Percentiles rank a stretch among this genome's conserved stretches.
These are phyloP conservation scores for Boechera divaricarpa DNA, from an alignment of 345 rosid genomes.

Conservation along the genomic window DNA sequence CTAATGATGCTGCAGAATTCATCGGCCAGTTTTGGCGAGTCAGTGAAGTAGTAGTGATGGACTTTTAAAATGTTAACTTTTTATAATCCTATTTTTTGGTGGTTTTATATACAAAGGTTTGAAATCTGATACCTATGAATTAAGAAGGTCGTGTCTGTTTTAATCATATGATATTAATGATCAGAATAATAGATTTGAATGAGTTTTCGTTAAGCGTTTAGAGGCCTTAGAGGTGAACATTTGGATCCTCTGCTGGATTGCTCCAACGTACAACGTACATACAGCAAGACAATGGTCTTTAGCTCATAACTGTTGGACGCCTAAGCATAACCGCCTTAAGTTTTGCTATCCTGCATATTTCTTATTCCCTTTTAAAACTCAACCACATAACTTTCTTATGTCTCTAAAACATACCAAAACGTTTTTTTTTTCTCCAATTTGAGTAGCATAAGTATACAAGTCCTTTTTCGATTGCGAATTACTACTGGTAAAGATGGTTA, in stretches of 20 bases:
- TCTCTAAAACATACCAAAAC: not conserved
- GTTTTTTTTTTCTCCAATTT: not conserved
- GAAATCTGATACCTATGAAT: not conserved
- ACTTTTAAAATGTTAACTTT: not conserved
- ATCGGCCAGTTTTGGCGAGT: slow-evolving; percentile 12
- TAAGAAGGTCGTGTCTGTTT: slow-evolving; percentile 10
- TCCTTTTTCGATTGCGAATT: not conserved
- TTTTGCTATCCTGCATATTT: slow-evolving; percentile 2
- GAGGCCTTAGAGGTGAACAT: too few relatives aligned
- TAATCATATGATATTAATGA: not conserved
- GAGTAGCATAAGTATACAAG: not conserved
- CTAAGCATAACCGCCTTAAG: not conserved
- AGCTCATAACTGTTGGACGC: not conserved
- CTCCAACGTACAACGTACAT: not conserved
- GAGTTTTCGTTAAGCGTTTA: not conserved
- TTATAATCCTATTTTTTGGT: not conserved
- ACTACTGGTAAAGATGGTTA: not conserved
- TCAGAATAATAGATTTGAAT: not conserved
- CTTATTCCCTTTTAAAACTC: not conserved
- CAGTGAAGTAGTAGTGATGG: slow-evolving; percentile 12
- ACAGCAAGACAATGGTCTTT: not conserved
- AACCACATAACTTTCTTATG: not conserved
- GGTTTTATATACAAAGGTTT: slow-evolving; percentile 15
- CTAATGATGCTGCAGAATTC: slow-evolving; percentile 3
- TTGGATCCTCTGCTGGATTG: not conserved